Conservation (phyloP, 179 eudicot species). For the Sideroxylon spinosum region DNA sequence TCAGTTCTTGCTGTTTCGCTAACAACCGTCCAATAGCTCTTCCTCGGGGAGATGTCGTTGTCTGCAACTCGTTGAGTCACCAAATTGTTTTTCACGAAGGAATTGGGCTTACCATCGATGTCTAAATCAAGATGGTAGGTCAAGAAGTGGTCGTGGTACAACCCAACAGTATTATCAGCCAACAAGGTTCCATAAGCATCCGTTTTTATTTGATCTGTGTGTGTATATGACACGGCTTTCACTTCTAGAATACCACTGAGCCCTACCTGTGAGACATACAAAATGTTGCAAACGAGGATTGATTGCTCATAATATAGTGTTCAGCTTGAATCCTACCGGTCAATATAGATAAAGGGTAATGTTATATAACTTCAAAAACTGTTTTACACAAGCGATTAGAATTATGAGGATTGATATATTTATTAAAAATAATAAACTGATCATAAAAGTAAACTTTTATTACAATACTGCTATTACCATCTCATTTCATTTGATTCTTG, state of each 20-base stretch:
- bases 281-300: not conserved
- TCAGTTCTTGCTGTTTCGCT: slow-evolving; percentile 25
- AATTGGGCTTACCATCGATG: slow-evolving; percentile 28
- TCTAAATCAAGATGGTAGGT: slow-evolving; percentile 38
- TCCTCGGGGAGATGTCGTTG: slow-evolving; percentile 23
- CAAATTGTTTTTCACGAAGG: slow-evolving; percentile 28
- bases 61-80: not conserved
- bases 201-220: slow-evolving; percentile 29
- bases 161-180: slow-evolving; percentile 30
- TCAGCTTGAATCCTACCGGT: no score
- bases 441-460: no score
- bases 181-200: slow-evolving; percentile 26
- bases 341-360: no score
- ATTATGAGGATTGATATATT: no score
- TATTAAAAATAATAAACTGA: no score
- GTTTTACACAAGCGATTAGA: no score
- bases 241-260: slow-evolving; percentile 30
- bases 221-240: slow-evolving; percentile 21
- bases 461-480: no score
- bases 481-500: no score
- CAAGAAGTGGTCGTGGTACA: slow-evolving; percentile 39
- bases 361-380: no score
- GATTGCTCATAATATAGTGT: not conserved
- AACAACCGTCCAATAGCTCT: slow-evolving; percentile 36
- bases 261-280: slow-evolving; percentile 28